These are phyloP conservation scores for Leccinum huronense DNA, from an alignment of 1,284 basidiomycete genomes.

Conservation along the genomic window DNA sequence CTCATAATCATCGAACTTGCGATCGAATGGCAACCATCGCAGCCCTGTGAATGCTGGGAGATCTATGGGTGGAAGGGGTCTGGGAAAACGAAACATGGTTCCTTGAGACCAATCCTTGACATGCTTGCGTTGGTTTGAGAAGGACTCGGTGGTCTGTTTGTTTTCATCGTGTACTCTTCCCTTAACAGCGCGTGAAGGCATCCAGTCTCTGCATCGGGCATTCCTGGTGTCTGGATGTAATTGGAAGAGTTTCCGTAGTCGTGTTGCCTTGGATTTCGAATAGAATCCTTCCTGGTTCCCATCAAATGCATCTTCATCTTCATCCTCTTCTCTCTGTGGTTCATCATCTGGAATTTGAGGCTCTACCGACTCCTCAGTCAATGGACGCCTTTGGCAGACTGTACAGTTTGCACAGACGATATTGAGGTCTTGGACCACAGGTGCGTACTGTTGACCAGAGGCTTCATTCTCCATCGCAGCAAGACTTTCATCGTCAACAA, in stretches of 20 bases:
- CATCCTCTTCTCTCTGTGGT: neutral
- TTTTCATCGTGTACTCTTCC: neutral
- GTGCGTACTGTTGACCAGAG: constrained; percentile 1
- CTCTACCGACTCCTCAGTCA: neutral
- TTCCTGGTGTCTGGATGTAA: neutral
- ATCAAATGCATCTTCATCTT: neutral
- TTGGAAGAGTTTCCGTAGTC: neutral
- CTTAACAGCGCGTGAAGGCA: neutral
- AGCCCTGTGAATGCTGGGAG: neutral
- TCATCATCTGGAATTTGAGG: neutral
- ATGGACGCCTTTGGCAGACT: neutral
- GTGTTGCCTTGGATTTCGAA: neutral
- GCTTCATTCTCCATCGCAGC: neutral
- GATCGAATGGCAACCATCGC: neutral
- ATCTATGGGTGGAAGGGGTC: neutral
- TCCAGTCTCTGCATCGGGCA: neutral
- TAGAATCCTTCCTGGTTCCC: neutral
- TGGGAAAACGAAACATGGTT: neutral
- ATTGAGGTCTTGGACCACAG: neutral
- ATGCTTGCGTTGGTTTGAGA: neutral
- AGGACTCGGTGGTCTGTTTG: neutral
- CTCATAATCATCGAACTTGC: neutral
- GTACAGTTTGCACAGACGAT: neutral
- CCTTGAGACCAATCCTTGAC: neutral
- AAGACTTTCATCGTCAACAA: neutral